phyloP scores from a whole-genome alignment of 2,329 filamentous ascomycete genomes.

The Furcasterigmium furcatum region DNA sequence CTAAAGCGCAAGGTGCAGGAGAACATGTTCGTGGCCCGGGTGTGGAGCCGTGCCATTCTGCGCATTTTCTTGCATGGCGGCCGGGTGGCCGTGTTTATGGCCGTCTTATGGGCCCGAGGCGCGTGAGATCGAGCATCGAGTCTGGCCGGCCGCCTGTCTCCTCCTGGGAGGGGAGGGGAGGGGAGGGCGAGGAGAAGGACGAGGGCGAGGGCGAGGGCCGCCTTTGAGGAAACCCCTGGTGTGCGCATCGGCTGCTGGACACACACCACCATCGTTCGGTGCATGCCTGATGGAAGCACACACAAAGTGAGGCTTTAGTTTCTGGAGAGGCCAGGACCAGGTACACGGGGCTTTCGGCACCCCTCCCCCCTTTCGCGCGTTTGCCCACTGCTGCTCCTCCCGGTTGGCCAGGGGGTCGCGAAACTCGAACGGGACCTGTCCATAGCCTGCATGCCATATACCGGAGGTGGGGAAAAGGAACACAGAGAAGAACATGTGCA shows the following conservation, averaged over 20 bases:
- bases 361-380: too few relatives aligned
- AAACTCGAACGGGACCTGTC: not conserved
- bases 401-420: too few relatives aligned
- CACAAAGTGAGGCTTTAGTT: conserved; percentile 2
- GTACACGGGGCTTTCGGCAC: too few relatives aligned
- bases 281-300: too few relatives aligned
- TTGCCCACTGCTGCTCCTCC: too few relatives aligned
- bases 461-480: conserved; percentile 2
- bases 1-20: not conserved
- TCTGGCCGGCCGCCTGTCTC: too few relatives aligned
- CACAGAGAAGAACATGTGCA: not conserved
- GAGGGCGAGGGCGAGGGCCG: too few relatives aligned
- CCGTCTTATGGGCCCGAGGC: not conserved
- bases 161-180: too few relatives aligned
- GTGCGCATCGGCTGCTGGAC: too few relatives aligned
- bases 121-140: not conserved
- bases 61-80: not conserved
- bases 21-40: not conserved
- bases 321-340: conserved; percentile 1
- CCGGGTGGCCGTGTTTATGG: not conserved
- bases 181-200: too few relatives aligned
- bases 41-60: conserved; percentile 6
- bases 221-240: too few relatives aligned
- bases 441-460: conserved; percentile 1
- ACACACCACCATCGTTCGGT: too few relatives aligned